These are phyloP conservation scores for Arthrinium puccinioides DNA, from an alignment of 2,329 filamentous ascomycete species.

Conservation along the genomic window DNA sequence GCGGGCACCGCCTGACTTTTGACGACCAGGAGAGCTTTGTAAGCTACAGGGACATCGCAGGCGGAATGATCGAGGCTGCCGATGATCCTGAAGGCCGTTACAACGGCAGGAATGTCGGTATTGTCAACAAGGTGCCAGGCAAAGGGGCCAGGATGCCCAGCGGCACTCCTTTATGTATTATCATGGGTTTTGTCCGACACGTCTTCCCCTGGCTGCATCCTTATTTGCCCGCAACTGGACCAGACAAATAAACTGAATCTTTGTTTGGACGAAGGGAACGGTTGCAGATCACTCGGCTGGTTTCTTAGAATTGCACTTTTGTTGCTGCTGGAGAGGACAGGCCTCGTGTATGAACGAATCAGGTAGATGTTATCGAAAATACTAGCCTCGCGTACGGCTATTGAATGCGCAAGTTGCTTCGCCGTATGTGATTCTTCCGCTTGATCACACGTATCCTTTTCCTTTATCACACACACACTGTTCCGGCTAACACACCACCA, in stretches of 20 bases:
- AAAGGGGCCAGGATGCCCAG: conserved; percentile 22
- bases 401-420: too few relatives aligned
- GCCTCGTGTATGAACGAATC: not conserved
- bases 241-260: not conserved
- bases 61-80: conserved; percentile 40
- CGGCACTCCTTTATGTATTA: conserved; percentile 23
- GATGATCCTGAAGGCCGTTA: conserved; percentile 22
- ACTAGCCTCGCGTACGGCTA: too few relatives aligned
- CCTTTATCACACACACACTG: too few relatives aligned
- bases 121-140: conserved; percentile 18
- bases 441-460: too few relatives aligned
- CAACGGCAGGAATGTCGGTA: conserved; percentile 16
- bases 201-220: conserved; percentile 25
- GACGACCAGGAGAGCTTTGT: conserved; percentile 29
- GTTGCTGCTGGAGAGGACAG: not conserved
- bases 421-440: too few relatives aligned
- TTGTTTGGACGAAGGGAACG: not conserved
- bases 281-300: not conserved
- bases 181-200: conserved; percentile 23
- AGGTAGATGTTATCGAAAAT: not conserved
- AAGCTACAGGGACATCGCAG: conserved; percentile 35
- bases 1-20: conserved; percentile 32
- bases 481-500: too few relatives aligned
- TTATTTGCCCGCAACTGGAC: not conserved
- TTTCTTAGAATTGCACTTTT: not conserved